Evolutionary conservation across 2,329 filamentous ascomycete species (phyloP).

Genomic region (Venturia nashicola): DNA sequence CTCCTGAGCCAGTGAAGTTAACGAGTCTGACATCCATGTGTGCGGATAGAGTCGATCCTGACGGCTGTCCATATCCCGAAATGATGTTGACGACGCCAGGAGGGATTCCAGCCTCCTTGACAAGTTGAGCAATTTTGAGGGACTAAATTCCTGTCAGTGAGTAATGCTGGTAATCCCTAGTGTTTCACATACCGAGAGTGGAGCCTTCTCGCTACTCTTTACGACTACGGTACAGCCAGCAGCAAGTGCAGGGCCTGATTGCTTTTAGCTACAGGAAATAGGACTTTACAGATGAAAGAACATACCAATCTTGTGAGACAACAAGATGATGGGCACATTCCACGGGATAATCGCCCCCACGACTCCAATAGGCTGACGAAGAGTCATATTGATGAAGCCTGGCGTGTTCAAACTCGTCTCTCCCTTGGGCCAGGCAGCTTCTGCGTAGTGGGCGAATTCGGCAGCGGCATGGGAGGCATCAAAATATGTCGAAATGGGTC

Average conservation of each 20-base stretch:
- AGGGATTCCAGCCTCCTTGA: constrained; percentile 30
- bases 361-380: constrained; percentile 41
- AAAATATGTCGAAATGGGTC: constrained; percentile 6
- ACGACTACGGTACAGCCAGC: constrained; percentile 48
- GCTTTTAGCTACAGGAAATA: constrained; percentile 15
- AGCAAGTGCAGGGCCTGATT: constrained; percentile 42
- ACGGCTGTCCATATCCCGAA: constrained; percentile 20
- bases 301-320: constrained; percentile 35
- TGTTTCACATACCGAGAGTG: constrained; percentile 35
- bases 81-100: constrained; percentile 31
- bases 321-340: constrained; percentile 39
- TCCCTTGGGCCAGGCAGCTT: constrained; percentile 33
- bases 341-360: constrained; percentile 47
- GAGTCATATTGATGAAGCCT: constrained; percentile 32
- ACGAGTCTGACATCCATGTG: constrained; percentile 21
- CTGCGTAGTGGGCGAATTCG: constrained; percentile 30
- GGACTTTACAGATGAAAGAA: constrained; percentile 22
- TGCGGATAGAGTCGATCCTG: constrained; percentile 17
- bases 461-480: constrained; percentile 17
- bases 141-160: not conserved
- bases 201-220: constrained; percentile 52
- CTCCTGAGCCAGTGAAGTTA: constrained; percentile 17
- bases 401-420: constrained; percentile 36
- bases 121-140: constrained; percentile 20
- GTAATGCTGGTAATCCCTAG: constrained; percentile 7